Base-by-base conservation (phyloP, 139 green algal genomes). In the Zygnema cylindricum region DNA sequence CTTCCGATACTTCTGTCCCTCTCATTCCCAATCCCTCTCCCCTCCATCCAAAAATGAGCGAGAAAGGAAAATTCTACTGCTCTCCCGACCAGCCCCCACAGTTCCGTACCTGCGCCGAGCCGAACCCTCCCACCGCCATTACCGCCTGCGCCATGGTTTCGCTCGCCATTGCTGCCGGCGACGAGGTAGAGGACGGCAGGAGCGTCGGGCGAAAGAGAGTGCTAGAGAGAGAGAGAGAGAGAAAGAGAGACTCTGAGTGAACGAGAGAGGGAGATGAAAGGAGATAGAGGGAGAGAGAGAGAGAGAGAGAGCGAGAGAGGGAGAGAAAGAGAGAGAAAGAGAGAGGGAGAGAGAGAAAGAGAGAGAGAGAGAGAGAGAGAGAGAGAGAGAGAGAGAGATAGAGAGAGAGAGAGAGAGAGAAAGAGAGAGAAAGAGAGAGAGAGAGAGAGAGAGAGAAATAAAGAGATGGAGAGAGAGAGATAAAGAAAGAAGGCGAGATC, bases 301-400 rank as follows among this genome's bases (percentile, higher is more conserved):
- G 25, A 30, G 22, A 81, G 73, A 22, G 42, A 25, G 23, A 81
- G 73, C 73, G 42, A 22, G 23, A 81, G 73, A 23, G 42, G 73
- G 23, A 81, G 73, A 22, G 42, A 43, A 22, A 81, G 73, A 42
- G 42, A 43, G 38, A 81, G 73, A 22, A 81, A 43, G 23, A 81
- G 25, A 23, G 40, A 25, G 23, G 40, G 25, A 22, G 42, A 43
- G 73, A 33, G 75, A 63, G 49, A 16, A 63, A 63, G 7, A 63
- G 49, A 16, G 49, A 7, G 49, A 63, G 49, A 63, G 49, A 25
- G 49, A 63, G 7, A 63, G 49, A 63, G 49, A 16, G 49, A 63
- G 49, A 63, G 7, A 63, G 49, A 7, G 16, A 63, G 49, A 63
- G 49, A 63, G 49, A 63, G 49, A 63, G 49, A 63, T 25, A 63